Percentiles rank a stretch among this genome's conserved stretches.
These are phyloP conservation scores for Spergularia marina DNA, from an alignment of 148 eudicot species.

Conservation along the genomic window DNA sequence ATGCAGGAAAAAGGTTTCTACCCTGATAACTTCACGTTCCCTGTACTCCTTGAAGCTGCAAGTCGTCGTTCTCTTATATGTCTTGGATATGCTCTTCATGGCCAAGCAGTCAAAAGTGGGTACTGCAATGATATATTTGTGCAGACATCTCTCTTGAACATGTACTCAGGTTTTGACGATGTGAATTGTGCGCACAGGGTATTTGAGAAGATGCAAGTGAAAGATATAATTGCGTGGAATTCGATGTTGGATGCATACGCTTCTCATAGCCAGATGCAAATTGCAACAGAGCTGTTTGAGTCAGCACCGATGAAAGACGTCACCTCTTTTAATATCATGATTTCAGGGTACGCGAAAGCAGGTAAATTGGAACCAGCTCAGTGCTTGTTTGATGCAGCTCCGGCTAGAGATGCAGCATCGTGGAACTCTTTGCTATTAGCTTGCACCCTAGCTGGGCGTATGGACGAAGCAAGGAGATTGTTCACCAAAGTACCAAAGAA, in stretches of 20 bases:
- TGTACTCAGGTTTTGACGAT: constrained; percentile 22
- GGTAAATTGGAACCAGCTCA: constrained; percentile 41
- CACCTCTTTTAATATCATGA: constrained; percentile 34
- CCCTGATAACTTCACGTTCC: constrained; percentile 27
- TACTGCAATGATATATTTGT: constrained; percentile 18
- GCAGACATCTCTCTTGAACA: constrained; percentile 22
- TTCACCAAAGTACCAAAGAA: constrained; percentile 24
- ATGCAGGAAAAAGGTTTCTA: constrained; percentile 16
- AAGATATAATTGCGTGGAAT: constrained; percentile 39
- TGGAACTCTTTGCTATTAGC: constrained; percentile 55
- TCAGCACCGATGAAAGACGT: constrained; percentile 31
- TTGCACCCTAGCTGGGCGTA: constrained; percentile 29
- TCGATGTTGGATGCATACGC: constrained; percentile 43
- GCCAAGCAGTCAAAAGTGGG: constrained; percentile 18
- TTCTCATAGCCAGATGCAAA: constrained; percentile 31
- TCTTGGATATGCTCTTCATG: constrained; percentile 30
- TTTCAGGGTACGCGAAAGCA: constrained; percentile 48
- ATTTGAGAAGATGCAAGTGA: constrained; percentile 23
- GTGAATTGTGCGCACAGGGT: constrained; percentile 20
- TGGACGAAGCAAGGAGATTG: constrained; percentile 32
- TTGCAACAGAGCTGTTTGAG: constrained; percentile 28
- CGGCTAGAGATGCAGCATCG: constrained; percentile 37
- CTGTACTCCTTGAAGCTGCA: constrained; percentile 11
- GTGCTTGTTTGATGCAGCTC: constrained; percentile 38
- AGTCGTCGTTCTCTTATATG: background rate